A percentile compares a stretch with the other conserved stretches of the same genome.
phyloP scores from a whole-genome alignment of 164 flowering plant genomes.

The Protea cynaroides region DNA sequence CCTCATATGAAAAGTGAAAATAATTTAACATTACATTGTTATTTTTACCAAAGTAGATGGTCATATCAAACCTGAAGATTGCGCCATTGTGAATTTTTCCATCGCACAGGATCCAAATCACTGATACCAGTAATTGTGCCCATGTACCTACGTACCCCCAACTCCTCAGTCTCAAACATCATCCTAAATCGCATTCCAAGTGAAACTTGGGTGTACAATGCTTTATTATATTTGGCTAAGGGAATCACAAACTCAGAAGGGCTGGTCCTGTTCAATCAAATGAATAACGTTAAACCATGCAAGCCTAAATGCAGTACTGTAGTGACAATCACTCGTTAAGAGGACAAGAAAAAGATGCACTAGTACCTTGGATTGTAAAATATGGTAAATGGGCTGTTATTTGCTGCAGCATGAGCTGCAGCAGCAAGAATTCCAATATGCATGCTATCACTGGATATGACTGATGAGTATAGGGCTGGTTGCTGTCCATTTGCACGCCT shows the following conservation, averaged over 20 bases:
- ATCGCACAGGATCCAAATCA: conserved; percentile 80
- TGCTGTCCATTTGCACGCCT: conserved; percentile 83
- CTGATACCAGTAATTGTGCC: conserved; percentile 86
- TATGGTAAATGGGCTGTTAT: conserved; percentile 82
- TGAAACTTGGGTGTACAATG: conserved; percentile 85
- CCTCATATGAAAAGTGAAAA: too few relatives aligned
- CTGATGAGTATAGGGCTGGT: conserved; percentile 84
- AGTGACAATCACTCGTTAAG: background rate
- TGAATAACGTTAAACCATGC: background rate
- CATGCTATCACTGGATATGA: conserved; percentile 97
- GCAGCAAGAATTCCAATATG: conserved; percentile 98
- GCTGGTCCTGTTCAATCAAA: conserved; percentile 59
- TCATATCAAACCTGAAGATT: conserved; percentile 69
- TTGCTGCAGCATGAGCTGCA: conserved; percentile 98
- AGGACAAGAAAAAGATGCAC: background rate
- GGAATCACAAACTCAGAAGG: conserved; percentile 94
- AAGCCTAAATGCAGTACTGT: too few relatives aligned
- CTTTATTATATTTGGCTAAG: conserved; percentile 85
- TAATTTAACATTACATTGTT: too few relatives aligned
- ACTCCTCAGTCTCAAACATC: conserved; percentile 98
- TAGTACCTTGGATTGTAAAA: conserved; percentile 91
- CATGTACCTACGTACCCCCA: conserved; percentile 89
- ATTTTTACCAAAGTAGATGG: background rate
- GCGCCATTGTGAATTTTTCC: conserved; percentile 95
- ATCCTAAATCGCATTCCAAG: conserved; percentile 94